Base-by-base conservation (phyloP, 129 eudicot species). In the Scalesia atractyloides region DNA sequence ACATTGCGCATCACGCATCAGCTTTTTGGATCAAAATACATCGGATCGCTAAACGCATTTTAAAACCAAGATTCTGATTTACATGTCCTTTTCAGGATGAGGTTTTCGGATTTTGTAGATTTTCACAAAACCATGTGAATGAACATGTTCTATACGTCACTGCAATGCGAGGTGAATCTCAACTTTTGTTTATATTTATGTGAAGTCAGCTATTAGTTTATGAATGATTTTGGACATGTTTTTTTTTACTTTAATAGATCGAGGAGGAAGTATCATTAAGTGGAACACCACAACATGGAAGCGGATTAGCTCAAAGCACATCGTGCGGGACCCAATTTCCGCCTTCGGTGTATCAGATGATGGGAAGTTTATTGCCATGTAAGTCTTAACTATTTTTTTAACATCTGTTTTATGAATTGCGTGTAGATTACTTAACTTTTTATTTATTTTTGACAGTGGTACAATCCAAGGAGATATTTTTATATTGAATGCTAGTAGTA, bases 301-400 rank as follows among this genome's bases (percentile, higher is more conserved):
- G 68, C 85, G 92, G 70, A 82, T 86, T 33, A 83, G 81, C 74
- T 84, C 93, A 65, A 88, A 86, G 73, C 80, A 72, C 64, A 64
- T 90, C 10, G 82, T 79, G 17, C 77, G 86, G 13, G 96, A 94
- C 79, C 90, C 97, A 12, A 72, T 94, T 70, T 84, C 87, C 66
- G 95, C 98, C 37, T 94, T 94, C 49, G 79, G 70, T 79, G 89
- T 84, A 60, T 94, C 98, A 37, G 70, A 86, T 59, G 93, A 94
- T 76, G 98, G 97, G 52, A 94, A 86, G 75, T 78, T 82, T 64
- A 89, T 94, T 64, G 96, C 96, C n/a, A 33, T 90, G 98, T 94
- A 88, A 90, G 84, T 54, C 30, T 46, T 20, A 0, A 12, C 3
- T 62, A 20, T 0, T 18, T 16, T 43, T 19, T 64, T 64, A 70